A percentile compares a stretch with the other conserved stretches of the same genome.
Conservation (phyloP, 805 yeast genomes). For the Spathaspora arborariae region DNA sequence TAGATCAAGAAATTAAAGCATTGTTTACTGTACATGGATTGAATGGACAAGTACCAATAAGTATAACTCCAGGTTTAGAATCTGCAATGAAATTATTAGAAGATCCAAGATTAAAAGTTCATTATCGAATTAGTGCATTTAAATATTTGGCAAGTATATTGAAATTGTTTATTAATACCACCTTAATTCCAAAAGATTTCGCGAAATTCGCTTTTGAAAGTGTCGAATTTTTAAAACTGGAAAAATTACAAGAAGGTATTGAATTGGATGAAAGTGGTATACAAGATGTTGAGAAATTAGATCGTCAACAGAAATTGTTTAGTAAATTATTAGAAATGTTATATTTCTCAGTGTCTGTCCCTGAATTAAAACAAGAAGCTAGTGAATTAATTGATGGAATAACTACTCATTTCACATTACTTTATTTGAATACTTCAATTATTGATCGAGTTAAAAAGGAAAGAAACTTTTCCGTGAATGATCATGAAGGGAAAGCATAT, state of each 20-base stretch:
- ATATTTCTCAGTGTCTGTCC: constrained; percentile 72
- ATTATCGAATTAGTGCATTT: constrained; percentile 76
- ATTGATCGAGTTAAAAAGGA: constrained; percentile 63
- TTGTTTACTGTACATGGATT: constrained; percentile 70
- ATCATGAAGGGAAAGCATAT: constrained; percentile 71
- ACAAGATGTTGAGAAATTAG: constrained; percentile 46
- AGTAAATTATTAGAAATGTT: constrained; percentile 63
- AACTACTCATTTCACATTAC: constrained; percentile 73
- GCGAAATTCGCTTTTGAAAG: constrained; percentile 45
- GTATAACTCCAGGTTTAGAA: constrained; percentile 78
- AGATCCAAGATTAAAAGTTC: constrained; percentile 57
- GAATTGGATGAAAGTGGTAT: constrained; percentile 41
- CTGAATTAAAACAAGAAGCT: constrained; percentile 70
- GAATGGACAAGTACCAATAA: constrained; percentile 53
- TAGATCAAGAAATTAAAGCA: constrained; percentile 71
- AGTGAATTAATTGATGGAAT: constrained; percentile 55
- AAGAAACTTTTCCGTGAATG: constrained; percentile 68
- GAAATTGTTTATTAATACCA: constrained; percentile 60
- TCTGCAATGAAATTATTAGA: constrained; percentile 75
- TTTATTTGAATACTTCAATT: constrained; percentile 72
- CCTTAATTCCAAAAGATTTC: constrained; percentile 44
- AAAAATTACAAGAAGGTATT: constrained; percentile 26
- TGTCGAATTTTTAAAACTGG: constrained; percentile 42
- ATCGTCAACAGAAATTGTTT: constrained; percentile 62
- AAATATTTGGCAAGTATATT: constrained; percentile 63